A percentile compares a stretch with the other conserved stretches of the same genome.
Conservation (phyloP, 495 filamentous ascomycete genomes). For the Articulospora tetracladia region DNA sequence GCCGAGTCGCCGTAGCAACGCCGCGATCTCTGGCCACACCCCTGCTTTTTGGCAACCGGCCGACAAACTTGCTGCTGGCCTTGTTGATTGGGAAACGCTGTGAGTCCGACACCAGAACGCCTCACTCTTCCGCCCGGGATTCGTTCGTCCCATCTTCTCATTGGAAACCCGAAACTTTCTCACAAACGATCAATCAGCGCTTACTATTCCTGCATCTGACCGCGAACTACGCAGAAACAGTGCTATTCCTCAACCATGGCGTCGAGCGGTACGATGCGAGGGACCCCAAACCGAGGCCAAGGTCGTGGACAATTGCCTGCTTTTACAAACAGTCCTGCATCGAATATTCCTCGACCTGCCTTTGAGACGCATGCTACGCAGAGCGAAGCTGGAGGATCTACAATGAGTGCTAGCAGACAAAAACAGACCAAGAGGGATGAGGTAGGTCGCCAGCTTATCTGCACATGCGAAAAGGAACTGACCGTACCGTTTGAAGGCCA, state of each 20-base stretch:
- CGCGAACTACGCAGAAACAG: background rate
- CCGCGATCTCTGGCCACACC: too few relatives aligned
- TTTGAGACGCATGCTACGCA: slow-evolving; percentile 55
- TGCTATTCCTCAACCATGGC: slow-evolving; percentile 17
- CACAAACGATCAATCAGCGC: slow-evolving; percentile 13
- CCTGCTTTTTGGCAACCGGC: background rate
- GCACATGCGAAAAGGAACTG: background rate
- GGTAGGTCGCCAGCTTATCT: slow-evolving; percentile 48
- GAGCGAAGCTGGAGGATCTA: slow-evolving; percentile 69
- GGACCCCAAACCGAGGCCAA: slow-evolving; percentile 57
- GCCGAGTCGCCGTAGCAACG: background rate
- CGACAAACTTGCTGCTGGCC: background rate
- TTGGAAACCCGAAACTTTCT: background rate
- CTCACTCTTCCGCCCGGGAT: background rate
- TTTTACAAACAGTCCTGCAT: slow-evolving; percentile 65
- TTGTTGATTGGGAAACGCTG: background rate
- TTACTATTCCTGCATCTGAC: slow-evolving; percentile 13
- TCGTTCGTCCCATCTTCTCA: background rate
- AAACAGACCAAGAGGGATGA: slow-evolving; percentile 98
- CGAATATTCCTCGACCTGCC: slow-evolving; percentile 80
- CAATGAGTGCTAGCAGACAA: slow-evolving; percentile 80
- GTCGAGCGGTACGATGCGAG: slow-evolving; percentile 42
- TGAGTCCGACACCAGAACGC: background rate
- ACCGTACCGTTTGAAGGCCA: slow-evolving; percentile 63
- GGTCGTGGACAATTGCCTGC: slow-evolving; percentile 62